Conservation (phyloP, 768 basidiomycete genomes). For the Termitomyces sp. region DNA sequence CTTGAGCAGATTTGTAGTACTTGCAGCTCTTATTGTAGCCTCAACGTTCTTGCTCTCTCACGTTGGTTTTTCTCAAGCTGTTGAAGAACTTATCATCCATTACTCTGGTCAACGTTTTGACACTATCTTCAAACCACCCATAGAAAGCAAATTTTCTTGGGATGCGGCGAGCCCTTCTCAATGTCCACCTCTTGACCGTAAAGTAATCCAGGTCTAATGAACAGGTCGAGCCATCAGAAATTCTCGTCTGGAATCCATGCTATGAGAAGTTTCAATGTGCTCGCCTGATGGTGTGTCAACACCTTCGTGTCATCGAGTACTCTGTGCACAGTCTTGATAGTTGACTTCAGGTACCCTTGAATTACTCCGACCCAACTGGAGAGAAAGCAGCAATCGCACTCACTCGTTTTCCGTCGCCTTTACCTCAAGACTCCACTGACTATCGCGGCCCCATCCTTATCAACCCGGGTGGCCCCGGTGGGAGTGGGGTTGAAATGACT, state of each 20-base stretch:
- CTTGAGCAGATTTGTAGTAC: neutral
- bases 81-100: neutral
- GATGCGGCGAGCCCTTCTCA: neutral
- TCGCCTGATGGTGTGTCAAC: slow-evolving; percentile 20
- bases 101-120: neutral
- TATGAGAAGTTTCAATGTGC: slow-evolving; percentile 23
- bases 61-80: neutral
- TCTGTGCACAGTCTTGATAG: neutral
- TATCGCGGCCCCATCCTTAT: slow-evolving; percentile 40
- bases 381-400: slow-evolving; percentile 36
- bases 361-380: slow-evolving; percentile 34
- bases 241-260: slow-evolving; percentile 19
- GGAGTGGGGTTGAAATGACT: slow-evolving; percentile 31
- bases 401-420: slow-evolving; percentile 30
- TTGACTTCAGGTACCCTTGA: slow-evolving; percentile 33
- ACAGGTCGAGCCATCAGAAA: slow-evolving; percentile 13
- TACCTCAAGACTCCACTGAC: slow-evolving; percentile 16
- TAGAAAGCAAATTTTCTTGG: slow-evolving; percentile 1
- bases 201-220: neutral
- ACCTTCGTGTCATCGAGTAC: neutral
- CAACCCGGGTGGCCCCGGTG: slow-evolving; percentile 46
- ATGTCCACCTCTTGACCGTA: neutral
- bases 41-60: neutral
- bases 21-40: neutral
- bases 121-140: neutral